Evolutionary conservation across 1,139 yeast genomes (phyloP), one percentile per base, ranked within the genome.

Genomic region (Lipomyces yarrowii): DNA sequence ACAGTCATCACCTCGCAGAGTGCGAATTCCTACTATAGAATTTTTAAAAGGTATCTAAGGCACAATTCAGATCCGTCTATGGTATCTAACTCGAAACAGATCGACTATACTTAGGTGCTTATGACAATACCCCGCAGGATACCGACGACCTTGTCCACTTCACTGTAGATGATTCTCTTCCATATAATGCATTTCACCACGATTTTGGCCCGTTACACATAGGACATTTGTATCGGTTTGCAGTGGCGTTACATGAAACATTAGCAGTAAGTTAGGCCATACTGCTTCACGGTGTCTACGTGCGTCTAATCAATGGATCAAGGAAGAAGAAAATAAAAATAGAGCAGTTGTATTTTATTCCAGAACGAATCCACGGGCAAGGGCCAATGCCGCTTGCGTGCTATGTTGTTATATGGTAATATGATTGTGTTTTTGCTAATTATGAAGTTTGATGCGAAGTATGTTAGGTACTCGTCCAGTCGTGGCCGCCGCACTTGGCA

Each of bases 401-500:
- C 81, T 94, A 64, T 91, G 97, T 71, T 91, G 98, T 74, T 94
- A 94, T 77, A 92, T 94, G 98, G 88, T 69, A 37, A n/a, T 64
- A 33, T 13, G 33, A 11, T 26, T n/a, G 30, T 61, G 21, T 48
- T 13, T 23, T n/a, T 10, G 6, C 6, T 10, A 26, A 23, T n/a
- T 21, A 0, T 56, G 51, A 30, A 11, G n/a, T 35, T 8, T 6
- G 15, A 21, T 18, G 8, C 51, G 53, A 55, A 37, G n/a, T 26
- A 6, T 23, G 39, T 8, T 21, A 68, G 70, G 73, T 94, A 0
- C 80, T 94, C 68, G 93, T 94, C 21, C 99, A 94, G 77, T 89
- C 93, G 23, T 94, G 99, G 99, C 92, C 98, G 0, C 99, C 99
- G 0, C 99, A 94, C 77, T 94, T 94, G 77, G 99, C 94, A 0